These are phyloP conservation scores for Triglochin maritima DNA, from an alignment of 106 monocot genomes.

Conservation along the genomic window DNA sequence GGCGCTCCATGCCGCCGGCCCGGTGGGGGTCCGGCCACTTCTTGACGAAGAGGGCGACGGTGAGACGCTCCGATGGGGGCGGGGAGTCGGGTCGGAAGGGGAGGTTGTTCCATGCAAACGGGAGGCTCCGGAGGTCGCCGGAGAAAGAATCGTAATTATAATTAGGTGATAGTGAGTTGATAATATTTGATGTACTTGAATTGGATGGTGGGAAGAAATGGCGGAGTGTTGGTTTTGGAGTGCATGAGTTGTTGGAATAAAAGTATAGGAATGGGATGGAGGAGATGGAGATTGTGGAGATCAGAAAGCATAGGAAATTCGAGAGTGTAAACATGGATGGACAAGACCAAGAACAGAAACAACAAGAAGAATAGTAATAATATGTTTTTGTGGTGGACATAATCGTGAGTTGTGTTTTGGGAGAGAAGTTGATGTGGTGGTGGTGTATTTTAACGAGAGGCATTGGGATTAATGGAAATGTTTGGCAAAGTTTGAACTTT, in stretches of 20 bases:
- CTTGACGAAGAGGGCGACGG: slow-evolving; percentile 77
- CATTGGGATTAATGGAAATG: too few species aligned
- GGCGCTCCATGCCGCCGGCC: slow-evolving; percentile 78
- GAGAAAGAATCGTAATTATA: too few species aligned
- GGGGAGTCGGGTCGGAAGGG: slow-evolving; percentile 34
- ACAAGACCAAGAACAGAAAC: too few species aligned
- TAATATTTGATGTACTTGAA: neutral
- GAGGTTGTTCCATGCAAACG: slow-evolving; percentile 57
- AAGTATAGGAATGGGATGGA: slow-evolving; percentile 2
- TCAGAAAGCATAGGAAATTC: neutral
- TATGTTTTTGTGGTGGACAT: too few species aligned
- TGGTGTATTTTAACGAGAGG: too few species aligned
- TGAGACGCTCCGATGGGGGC: slow-evolving; percentile 43
- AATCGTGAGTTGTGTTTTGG: too few species aligned
- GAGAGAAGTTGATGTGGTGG: too few species aligned
- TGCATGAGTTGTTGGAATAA: neutral
- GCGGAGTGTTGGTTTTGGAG: neutral
- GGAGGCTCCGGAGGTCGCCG: slow-evolving; percentile 35
- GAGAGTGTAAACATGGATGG: too few species aligned
- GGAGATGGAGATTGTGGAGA: neutral
- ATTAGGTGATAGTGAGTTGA: too few species aligned
- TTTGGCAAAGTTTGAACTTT: too few species aligned
- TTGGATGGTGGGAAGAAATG: neutral
- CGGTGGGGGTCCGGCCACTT: slow-evolving; percentile 42
- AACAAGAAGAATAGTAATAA: too few species aligned